Conservation (phyloP, 371 early-diverging fungal genomes). For the Dinochytrium kinnereticum region DNA sequence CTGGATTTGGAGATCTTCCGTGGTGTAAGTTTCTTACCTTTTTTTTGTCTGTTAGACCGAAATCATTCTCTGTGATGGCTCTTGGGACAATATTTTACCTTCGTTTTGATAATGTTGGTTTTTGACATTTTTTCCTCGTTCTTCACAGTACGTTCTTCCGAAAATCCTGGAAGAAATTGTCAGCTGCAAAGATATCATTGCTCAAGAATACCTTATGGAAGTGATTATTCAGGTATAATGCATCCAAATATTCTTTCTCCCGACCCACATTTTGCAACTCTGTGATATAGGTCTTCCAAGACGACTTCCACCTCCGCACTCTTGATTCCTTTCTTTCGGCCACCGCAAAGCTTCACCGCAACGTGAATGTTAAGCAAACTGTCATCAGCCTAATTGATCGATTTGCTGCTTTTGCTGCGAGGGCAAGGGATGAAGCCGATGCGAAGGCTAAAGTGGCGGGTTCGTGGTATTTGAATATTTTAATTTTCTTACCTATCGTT, state of each 20-base stretch:
- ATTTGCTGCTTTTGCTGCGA: constrained; percentile 77
- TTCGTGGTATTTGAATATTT: background rate
- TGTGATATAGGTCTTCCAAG: constrained; percentile 79
- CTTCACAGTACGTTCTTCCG: constrained; percentile 75
- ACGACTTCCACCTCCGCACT: constrained; percentile 93
- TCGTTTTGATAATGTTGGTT: too few relatives aligned
- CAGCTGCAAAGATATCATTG: constrained; percentile 93
- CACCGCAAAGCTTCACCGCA: constrained; percentile 85
- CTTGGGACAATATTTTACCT: too few relatives aligned
- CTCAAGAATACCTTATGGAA: constrained; percentile 99
- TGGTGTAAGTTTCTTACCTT: constrained; percentile 48
- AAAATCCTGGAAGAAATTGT: constrained; percentile 93
- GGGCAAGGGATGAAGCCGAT: constrained; percentile 60
- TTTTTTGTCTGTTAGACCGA: background rate
- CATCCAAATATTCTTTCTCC: background rate
- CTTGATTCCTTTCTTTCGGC: constrained; percentile 87
- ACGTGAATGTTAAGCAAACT: constrained; percentile 92
- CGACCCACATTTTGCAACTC: too few relatives aligned
- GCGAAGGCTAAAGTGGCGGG: constrained; percentile 32
- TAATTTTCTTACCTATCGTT: background rate
- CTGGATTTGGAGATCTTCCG: constrained; percentile 84
- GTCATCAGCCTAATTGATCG: constrained; percentile 93
- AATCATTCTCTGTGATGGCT: too few relatives aligned
- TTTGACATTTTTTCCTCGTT: background rate
- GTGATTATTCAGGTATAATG: constrained; percentile 90